phyloP scores from a whole-genome alignment of 2,329 filamentous ascomycete species.

The Metarhizium sp. region DNA sequence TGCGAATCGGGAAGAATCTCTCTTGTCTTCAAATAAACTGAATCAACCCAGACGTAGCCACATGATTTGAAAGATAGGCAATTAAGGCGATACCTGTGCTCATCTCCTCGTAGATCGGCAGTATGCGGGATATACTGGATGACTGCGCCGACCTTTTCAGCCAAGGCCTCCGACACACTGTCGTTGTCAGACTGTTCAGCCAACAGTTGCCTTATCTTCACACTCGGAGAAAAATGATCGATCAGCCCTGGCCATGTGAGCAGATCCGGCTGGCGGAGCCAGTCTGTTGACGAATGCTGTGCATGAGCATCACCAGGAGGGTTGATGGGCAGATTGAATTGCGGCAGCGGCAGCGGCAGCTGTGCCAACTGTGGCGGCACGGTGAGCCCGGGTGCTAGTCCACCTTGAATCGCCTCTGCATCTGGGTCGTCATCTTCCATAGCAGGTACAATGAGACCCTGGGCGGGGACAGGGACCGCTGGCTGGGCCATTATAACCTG shows the following conservation, averaged over 20 bases:
- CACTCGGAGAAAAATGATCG: slow-evolving; percentile 30
- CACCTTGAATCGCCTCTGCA: background rate
- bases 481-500: slow-evolving; percentile 11
- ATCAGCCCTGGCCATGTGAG: slow-evolving; percentile 33
- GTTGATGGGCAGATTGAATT: background rate
- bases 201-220: slow-evolving; percentile 15
- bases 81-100: slow-evolving; percentile 20
- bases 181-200: background rate
- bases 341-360: background rate
- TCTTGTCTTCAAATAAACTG: slow-evolving; percentile 25
- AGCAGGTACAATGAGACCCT: background rate
- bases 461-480: background rate
- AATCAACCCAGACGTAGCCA: slow-evolving; percentile 44
- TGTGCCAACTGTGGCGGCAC: background rate
- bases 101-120: slow-evolving; percentile 14
- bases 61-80: slow-evolving; percentile 48
- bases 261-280: slow-evolving; percentile 17
- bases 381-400: background rate
- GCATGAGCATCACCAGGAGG: background rate
- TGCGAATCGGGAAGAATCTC: slow-evolving; percentile 18
- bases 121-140: slow-evolving; percentile 1
- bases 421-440: background rate
- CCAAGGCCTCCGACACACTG: background rate
- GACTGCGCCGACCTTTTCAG: background rate
- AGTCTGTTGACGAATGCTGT: background rate